These are phyloP conservation scores for Fusarium austroafricanum DNA, from an alignment of 2,329 filamentous ascomycete species.

Conservation along the genomic window DNA sequence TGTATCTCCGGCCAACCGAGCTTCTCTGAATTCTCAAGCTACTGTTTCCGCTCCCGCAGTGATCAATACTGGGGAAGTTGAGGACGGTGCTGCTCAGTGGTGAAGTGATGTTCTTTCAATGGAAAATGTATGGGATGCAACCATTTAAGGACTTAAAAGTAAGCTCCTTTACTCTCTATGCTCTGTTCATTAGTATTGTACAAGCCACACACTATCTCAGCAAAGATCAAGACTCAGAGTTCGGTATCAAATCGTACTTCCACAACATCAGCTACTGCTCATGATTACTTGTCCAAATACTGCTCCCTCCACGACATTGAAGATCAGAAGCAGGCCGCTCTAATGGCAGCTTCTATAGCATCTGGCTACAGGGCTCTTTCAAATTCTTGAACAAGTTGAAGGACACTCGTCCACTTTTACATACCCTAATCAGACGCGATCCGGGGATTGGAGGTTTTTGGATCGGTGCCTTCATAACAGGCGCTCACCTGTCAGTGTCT, in stretches of 20 bases:
- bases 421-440: background rate
- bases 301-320: background rate
- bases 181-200: background rate
- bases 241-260: background rate
- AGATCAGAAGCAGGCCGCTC: background rate
- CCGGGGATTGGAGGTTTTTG: background rate
- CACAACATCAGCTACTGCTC: background rate
- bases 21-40: rapidly evolving
- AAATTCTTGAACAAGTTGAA: background rate
- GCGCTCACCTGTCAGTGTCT: background rate
- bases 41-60: background rate
- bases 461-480: background rate
- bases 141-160: background rate
- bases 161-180: background rate
- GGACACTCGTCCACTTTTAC: background rate
- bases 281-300: background rate
- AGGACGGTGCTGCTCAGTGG: background rate
- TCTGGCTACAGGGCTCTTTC: background rate
- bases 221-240: background rate
- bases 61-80: background rate
- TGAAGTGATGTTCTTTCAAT: background rate
- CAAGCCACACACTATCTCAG: background rate
- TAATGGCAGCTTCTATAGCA: background rate
- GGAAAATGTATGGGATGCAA: background rate
- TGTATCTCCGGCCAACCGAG: background rate